phyloP scores from a whole-genome alignment of 2,329 filamentous ascomycete genomes.

The Ophidiomyces ophidiicola region DNA sequence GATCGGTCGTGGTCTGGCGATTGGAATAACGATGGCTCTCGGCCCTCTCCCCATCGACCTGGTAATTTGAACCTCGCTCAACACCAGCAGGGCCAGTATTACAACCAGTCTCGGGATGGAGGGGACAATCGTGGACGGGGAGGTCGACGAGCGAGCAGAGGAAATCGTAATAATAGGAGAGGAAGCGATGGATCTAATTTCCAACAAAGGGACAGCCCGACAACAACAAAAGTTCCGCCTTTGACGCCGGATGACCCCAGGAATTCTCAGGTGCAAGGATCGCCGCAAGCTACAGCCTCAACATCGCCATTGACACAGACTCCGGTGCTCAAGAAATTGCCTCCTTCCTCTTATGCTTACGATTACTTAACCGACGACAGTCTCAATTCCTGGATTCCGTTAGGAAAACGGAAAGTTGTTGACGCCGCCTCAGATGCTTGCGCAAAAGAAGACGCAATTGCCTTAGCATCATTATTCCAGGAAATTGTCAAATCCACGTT shows the following conservation, averaged over 20 bases:
- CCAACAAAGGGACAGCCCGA: slow-evolving; percentile 22
- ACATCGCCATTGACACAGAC: slow-evolving; percentile 18
- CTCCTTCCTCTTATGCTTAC: slow-evolving; percentile 50
- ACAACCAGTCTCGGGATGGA: slow-evolving; percentile 24
- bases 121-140: slow-evolving; percentile 29
- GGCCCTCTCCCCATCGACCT: slow-evolving; percentile 38
- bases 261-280: slow-evolving; percentile 22
- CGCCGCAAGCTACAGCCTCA: slow-evolving; percentile 15
- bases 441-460: slow-evolving; percentile 54
- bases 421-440: slow-evolving; percentile 53
- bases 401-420: slow-evolving; percentile 55
- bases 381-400: slow-evolving; percentile 54
- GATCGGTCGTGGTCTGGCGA: slow-evolving; percentile 36
- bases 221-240: slow-evolving; percentile 19
- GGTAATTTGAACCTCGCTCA: slow-evolving; percentile 42
- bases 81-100: slow-evolving; percentile 33
- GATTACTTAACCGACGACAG: slow-evolving; percentile 60
- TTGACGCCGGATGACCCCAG: slow-evolving; percentile 23
- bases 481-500: slow-evolving; percentile 70
- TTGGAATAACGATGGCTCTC: slow-evolving; percentile 27
- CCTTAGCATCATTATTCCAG: slow-evolving; percentile 63
- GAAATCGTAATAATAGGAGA: slow-evolving; percentile 28
- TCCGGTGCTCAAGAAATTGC: slow-evolving; percentile 9
- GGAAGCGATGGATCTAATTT: slow-evolving; percentile 28
- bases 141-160: slow-evolving; percentile 29